Evolutionary conservation across 2,329 filamentous ascomycete genomes (phyloP), one percentile per base, ranked within the genome.

Genomic region (Cephalotrichum gorgonifer): DNA sequence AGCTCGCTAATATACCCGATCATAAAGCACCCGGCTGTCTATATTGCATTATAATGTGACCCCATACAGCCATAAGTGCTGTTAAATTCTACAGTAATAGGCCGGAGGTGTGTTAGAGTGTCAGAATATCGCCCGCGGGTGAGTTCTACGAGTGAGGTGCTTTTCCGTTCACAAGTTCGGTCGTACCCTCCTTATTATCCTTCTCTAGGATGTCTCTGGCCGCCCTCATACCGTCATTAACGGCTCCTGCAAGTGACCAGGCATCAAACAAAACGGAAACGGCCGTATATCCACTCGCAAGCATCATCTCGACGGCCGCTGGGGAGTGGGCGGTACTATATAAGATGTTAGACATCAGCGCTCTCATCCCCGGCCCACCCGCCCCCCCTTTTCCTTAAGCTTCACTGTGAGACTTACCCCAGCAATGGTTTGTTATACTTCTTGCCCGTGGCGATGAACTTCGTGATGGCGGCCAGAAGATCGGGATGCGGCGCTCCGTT

Each of bases 221-320:
- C 15, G 43, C 33, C 31, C 50, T 49, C 12, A 55, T 6, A 14
- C 17, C 33, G 22, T 48, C 45, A 9, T 47, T n/a, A 12, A 54
- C 41, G 28, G 54, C 17, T 9, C 47, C 45, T 3, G 50, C 49
- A 2, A 55, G 20, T n/a, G 47, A 50, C 53, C 53, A 55, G 2
- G 50, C 35, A 33, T 55, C 52, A 33, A 54, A 51, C 14, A 38
- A 27, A 11, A 55, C 50, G 9, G 44, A 46, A 20, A 55, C 50
- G 12, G 31, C 39, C 27, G 38, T n/a, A 49, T 47, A 54, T 41
- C 54, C 52, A 20, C 44, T 25, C 33, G 47, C 7, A 23, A 55
- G 46, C 52, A 55, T 38, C 49, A 49, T 49, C 22, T 50, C 50
- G 14, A 51, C 28, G 45, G 49, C 46, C 6, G 43, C 44, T 9